Base-by-base conservation (phyloP, 2,329 filamentous ascomycete species). In the Pezicula radicicola region DNA sequence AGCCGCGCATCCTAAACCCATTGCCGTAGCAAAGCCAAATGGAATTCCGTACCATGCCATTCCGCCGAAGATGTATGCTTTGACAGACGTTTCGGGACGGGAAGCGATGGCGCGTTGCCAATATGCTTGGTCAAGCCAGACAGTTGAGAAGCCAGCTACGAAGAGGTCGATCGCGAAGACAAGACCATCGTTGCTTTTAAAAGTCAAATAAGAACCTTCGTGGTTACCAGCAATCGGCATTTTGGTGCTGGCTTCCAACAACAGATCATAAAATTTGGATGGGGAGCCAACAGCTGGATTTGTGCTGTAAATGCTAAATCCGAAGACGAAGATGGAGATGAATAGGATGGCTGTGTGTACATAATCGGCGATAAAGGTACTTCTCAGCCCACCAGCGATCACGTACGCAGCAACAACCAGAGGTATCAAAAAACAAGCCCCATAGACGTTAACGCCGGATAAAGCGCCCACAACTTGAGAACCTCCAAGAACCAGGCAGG, bases 41-140 rank as follows among this genome's bases (percentile, higher is more conserved):
- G 68, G 68, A 8, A 71, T 66, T 21, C 67, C 67, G 42, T 68
- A 70, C 68, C 68, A 71, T 2, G 70, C 68, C 21, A 74, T 60
- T 2, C 72, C 71, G 9, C 72, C 72, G 3, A 72, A 58, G 7
- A 74, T 63, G 51, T 74, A 75, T 2, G 70, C 72, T 47, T 68
- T 69, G 3, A 73, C 71, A 0, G 66, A 66, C 0, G 70, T 73
- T 51, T 71, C 67, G 0, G 71, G 72, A 18, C 67, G 59, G 0
- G 68, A 70, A 6, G 72, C 71, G 52, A 75, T 73, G 3, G 71
- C 72, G 2, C 71, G 68, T 58, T 75, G 72, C 72, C 71, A 74
- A 54, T 74, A 75, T 1, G 68, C 71, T 60, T 74, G 71, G 54
- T 74, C 71, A 1, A 73, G 63, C 65, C 68, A 74, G 12, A 70